These are phyloP conservation scores for Microsporum audouinii DNA, from an alignment of 2,329 filamentous ascomycete species.

Conservation along the genomic window DNA sequence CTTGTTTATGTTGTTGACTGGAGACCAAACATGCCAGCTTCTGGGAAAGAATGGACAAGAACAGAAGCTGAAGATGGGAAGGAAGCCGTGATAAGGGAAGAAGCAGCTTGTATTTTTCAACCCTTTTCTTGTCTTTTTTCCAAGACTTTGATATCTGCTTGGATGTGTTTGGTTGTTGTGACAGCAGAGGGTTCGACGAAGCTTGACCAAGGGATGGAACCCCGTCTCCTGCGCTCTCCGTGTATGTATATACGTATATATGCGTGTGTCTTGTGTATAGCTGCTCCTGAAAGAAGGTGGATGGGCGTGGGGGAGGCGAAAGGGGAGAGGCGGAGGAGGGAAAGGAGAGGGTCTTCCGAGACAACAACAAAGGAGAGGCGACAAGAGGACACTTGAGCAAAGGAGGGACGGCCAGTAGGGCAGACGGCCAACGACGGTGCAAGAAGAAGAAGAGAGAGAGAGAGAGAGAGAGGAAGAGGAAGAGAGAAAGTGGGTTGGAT, in stretches of 20 bases:
- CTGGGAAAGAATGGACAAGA: not conserved
- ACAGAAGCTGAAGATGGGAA: not conserved
- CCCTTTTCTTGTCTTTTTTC: not conserved
- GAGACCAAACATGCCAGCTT: not conserved
- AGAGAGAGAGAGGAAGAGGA: not conserved
- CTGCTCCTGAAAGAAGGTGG: not conserved
- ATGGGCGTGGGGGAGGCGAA: not conserved
- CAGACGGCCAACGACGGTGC: not conserved
- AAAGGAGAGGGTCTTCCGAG: not conserved
- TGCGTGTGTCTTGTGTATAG: not conserved
- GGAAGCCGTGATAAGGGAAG: not conserved
- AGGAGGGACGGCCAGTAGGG: slow-evolving; percentile 1
- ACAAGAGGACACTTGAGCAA: not conserved
- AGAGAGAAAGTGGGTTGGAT: not conserved
- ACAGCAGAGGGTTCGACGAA: not conserved
- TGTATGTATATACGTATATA: not conserved
- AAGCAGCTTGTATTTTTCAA: not conserved
- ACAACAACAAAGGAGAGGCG: slow-evolving; percentile 7
- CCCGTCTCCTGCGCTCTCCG: not conserved
- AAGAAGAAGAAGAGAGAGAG: not conserved
- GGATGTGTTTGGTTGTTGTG: not conserved
- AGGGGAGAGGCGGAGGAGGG: not conserved
- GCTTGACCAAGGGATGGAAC: not conserved
- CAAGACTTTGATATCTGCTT: not conserved
- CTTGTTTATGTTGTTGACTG: not conserved